phyloP scores from a whole-genome alignment of 805 yeast species.

The Ogataea siamensis region DNA sequence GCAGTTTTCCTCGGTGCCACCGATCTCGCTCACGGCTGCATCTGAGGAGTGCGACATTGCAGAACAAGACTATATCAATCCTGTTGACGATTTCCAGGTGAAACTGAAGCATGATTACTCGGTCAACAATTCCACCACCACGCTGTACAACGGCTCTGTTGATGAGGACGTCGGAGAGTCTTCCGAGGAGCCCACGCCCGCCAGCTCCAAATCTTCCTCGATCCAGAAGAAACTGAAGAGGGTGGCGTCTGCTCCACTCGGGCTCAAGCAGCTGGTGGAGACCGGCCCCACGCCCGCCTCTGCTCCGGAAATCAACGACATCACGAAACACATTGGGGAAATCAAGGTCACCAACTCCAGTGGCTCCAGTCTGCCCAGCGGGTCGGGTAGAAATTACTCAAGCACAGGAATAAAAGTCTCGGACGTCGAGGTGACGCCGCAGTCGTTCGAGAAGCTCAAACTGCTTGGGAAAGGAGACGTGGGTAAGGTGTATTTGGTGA shows the following conservation, averaged over 20 bases:
- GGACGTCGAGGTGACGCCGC: slow-evolving; percentile 80
- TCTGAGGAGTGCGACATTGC: slow-evolving; percentile 29
- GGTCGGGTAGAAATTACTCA: slow-evolving; percentile 56
- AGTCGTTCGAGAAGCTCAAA: slow-evolving; percentile 83
- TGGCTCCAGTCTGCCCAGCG: slow-evolving; percentile 3
- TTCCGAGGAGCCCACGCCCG: slow-evolving; percentile 1
- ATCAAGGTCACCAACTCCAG: slow-evolving; percentile 29
- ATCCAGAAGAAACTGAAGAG: slow-evolving; percentile 53
- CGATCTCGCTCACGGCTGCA: slow-evolving; percentile 5
- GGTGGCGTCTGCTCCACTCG: slow-evolving; percentile 84
- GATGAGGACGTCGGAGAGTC: slow-evolving; percentile 1
- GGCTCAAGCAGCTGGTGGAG: slow-evolving; percentile 39
- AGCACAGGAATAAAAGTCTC: slow-evolving; percentile 70
- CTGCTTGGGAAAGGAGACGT: slow-evolving; percentile 97
- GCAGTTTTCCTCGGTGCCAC: slow-evolving; percentile 6
- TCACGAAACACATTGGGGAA: slow-evolving; percentile 39
- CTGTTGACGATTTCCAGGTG: slow-evolving; percentile 28
- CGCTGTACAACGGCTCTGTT: slow-evolving; percentile 13
- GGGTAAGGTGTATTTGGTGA: slow-evolving; percentile 91
- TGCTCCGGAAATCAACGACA: slow-evolving; percentile 15
- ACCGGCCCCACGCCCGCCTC: slow-evolving; percentile 16
- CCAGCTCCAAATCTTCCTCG: slow-evolving; percentile 13
- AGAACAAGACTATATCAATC: slow-evolving; percentile 25
- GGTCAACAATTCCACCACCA: slow-evolving; percentile 30
- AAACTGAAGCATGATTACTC: slow-evolving; percentile 34